These are phyloP conservation scores for Exidia glandulosa DNA, from an alignment of 768 basidiomycete species.

Conservation along the genomic window DNA sequence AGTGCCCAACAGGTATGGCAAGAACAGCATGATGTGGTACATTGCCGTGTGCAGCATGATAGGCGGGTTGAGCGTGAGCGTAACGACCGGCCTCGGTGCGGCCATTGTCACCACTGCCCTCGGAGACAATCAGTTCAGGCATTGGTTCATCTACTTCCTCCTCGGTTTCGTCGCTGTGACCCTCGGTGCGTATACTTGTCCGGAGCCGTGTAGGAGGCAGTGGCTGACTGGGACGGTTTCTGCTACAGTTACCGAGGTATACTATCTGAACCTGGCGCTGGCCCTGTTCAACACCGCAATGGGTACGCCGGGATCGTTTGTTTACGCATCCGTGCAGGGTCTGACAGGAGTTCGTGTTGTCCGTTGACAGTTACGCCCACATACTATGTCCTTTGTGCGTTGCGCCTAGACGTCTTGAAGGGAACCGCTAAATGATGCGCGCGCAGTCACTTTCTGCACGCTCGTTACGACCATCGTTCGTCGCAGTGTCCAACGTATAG, in stretches of 20 bases:
- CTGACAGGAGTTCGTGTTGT: constrained; percentile 1
- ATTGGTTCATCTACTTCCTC: constrained; percentile 88
- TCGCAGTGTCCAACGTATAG: constrained; percentile 4
- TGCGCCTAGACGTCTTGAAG: neutral
- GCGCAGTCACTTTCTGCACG: constrained; percentile 70
- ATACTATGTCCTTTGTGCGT: constrained; percentile 74
- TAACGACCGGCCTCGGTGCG: constrained; percentile 86
- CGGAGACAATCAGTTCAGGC: constrained; percentile 80
- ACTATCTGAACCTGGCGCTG: constrained; percentile 90
- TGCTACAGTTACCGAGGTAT: constrained; percentile 70
- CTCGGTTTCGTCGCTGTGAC: constrained; percentile 76
- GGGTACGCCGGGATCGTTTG: neutral
- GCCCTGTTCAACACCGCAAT: constrained; percentile 51
- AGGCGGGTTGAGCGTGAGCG: constrained; percentile 88
- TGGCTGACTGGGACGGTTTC: constrained; percentile 8
- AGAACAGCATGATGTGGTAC: constrained; percentile 90
- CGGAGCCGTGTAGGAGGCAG: neutral
- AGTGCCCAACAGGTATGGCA: constrained; percentile 50
- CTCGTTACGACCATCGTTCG: constrained; percentile 73
- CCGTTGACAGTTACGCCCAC: constrained; percentile 65
- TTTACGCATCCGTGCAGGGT: neutral
- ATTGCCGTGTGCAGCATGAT: constrained; percentile 93
- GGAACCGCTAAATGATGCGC: neutral
- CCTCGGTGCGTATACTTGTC: constrained; percentile 39
- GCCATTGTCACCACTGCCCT: constrained; percentile 73